Evolutionary conservation across 1,284 basidiomycete species (phyloP), one percentile per base, ranked within the genome.

Genomic region (Mycosarcoma maydis): DNA sequence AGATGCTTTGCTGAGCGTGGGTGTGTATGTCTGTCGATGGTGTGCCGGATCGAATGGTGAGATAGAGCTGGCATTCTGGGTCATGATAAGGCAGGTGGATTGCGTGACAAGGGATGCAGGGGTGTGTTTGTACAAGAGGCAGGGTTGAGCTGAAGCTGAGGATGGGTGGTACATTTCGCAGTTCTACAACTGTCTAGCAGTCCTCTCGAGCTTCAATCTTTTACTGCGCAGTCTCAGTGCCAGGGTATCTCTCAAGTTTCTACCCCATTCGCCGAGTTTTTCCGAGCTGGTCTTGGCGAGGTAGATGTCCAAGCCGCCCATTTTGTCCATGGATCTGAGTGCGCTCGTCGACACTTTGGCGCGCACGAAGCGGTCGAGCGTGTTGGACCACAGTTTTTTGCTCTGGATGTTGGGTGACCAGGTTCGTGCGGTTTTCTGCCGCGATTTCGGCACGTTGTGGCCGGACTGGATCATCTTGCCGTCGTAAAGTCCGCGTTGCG

Each of bases 401-500:
- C 26, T 46, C 54, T 81, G 80, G 17, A 81, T 60, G 49, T 81
- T 81, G 19, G 80, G 80, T 17, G 27, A 5, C 77, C 79, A 81
- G 3, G 65, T 72, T 16, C 80, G 50, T 0, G 61, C 48, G 2
- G 78, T 81, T 51, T 81, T 81, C 44, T 81, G 78, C 2, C 75
- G 59, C 3, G 78, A 80, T 26, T 81, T 76, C 42, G 80, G 77
- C 10, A 80, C 64, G 37, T 58, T 76, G 55, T 81, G 73, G 26
- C 80, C 80, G 13, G 70, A 74, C 48, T 81, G 80, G 26, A 76
- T 49, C 23, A 59, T 66, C 34, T 62, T 61, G 38, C 78, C 77
- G 41, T 81, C 73, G 60, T 74, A 81, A 7, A 81, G 68, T 10
- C 80, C 80, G 37, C 77, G 67, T 58, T 81, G 80, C 17, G 77